Evolutionary conservation across 176 grass and related monocot genomes (phyloP), one percentile per base, ranked within the genome.

Genomic region (Oryza longistaminata): DNA sequence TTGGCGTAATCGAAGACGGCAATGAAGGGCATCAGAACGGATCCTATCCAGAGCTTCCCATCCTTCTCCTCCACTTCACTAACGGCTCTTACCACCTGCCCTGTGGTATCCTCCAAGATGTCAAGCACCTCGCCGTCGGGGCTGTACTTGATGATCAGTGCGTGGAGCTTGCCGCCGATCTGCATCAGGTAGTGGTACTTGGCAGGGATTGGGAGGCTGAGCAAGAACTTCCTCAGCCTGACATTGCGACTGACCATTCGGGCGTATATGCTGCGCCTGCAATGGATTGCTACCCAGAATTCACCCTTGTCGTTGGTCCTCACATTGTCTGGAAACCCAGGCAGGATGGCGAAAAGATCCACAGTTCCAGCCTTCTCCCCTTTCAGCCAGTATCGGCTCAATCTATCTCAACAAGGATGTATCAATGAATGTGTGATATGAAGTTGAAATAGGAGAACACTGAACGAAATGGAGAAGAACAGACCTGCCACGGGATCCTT

Each of bases 21-120:
- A 8, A 98, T 87, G 82, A 98, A 98, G 12, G 91, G 91, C 95
- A 98, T 98, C 26, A 95, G 89, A 27, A 95, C 93, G 8, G 95
- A 98, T 31, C 95, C 95, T 4, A 98, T 92, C 91, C 91, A 98
- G 66, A 98, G 91, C 87, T 98, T 98, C 21, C 93, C 95, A 21
- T 95, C 87, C 76, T 89, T 95, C 89, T 98, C 95, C 84, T 98
- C 95, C 66, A 98, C 95, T 86, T 95, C 95, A 16, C 95, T 98
- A 5, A 84, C 89, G 40, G 93, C 93, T 86, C 81, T 92, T 14
- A 98, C 95, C 65, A 98, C 93, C 89, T 95, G 83, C 11, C 95
- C 95, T 31, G 88, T 83, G 8, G 82, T 87, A 55, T 98, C 95
- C 83, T 95, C 95, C 89, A 98, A 83, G 69, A 98, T 90, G 81